phyloP scores from a whole-genome alignment of 2,329 filamentous ascomycete genomes.

The Curvularia hawaiiensis region DNA sequence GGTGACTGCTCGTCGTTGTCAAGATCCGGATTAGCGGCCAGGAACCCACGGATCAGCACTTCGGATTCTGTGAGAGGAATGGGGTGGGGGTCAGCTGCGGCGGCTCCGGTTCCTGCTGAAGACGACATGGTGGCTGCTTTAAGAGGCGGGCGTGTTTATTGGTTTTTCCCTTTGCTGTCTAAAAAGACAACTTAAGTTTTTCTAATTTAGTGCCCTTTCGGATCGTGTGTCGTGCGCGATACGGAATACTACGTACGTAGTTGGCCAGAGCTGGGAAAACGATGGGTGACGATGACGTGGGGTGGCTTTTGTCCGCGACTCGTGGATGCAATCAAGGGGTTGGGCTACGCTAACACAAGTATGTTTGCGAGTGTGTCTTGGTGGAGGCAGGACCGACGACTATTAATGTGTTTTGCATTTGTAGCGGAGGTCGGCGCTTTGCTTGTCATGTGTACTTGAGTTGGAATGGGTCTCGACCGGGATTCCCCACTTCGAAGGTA shows the following conservation, averaged over 20 bases:
- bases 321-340: constrained; percentile 6
- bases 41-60: constrained; percentile 39
- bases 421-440: constrained; percentile 41
- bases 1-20: constrained; percentile 32
- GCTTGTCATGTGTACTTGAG: constrained; percentile 32
- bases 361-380: not conserved
- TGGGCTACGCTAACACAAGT: not conserved
- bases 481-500: constrained; percentile 25
- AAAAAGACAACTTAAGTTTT: constrained; percentile 7
- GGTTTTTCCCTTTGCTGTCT: not conserved
- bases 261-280: constrained; percentile 9
- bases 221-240: constrained; percentile 3
- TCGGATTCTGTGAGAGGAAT: constrained; percentile 41
- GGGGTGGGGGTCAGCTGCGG: constrained; percentile 25
- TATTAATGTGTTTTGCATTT: constrained; percentile 18
- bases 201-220: constrained; percentile 8
- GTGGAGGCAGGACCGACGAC: not conserved
- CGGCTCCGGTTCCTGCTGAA: constrained; percentile 6
- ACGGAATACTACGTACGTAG: no score
- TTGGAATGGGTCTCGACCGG: constrained; percentile 26
- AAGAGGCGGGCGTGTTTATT: constrained; percentile 5
- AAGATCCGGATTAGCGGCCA: constrained; percentile 41
- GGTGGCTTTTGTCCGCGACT: constrained; percentile 15
- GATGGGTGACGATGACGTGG: constrained; percentile 16
- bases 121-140: constrained; percentile 14